Conservation (phyloP, 306 rosid genomes). For the Fragaria nilgerrensis region DNA sequence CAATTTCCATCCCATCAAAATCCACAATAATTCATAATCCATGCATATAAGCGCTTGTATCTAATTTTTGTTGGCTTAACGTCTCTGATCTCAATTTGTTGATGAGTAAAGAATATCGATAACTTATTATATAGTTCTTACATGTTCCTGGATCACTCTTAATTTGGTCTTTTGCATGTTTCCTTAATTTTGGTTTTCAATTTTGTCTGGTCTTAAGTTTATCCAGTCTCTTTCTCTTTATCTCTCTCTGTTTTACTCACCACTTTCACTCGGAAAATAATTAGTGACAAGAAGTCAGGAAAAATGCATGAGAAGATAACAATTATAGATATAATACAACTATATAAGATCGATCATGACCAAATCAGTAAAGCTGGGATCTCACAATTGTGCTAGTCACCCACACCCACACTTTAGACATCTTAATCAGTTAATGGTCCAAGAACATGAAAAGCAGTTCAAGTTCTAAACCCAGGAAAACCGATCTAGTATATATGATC, state of each 20-base stretch:
- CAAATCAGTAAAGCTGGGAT: background rate
- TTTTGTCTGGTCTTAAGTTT: slow-evolving; percentile 25
- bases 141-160: background rate
- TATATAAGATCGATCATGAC: background rate
- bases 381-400: background rate
- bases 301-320: slow-evolving; percentile 28
- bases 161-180: slow-evolving; percentile 23
- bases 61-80: background rate
- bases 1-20: background rate
- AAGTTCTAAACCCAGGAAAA: slow-evolving; percentile 22
- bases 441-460: slow-evolving; percentile 29
- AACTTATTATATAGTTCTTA: background rate
- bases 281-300: slow-evolving; percentile 25
- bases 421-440: background rate
- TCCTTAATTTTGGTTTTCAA: slow-evolving; percentile 32
- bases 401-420: background rate
- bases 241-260: slow-evolving; percentile 12
- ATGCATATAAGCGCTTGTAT: background rate
- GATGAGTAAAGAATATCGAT: background rate
- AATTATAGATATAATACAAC: background rate
- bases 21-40: background rate
- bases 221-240: slow-evolving; percentile 17
- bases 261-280: slow-evolving; percentile 7
- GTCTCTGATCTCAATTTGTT: background rate
- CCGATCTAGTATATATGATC: slow-evolving; percentile 7